Base-by-base conservation (phyloP, 2,329 filamentous ascomycete genomes). In the Aspergillus brasiliensis region DNA sequence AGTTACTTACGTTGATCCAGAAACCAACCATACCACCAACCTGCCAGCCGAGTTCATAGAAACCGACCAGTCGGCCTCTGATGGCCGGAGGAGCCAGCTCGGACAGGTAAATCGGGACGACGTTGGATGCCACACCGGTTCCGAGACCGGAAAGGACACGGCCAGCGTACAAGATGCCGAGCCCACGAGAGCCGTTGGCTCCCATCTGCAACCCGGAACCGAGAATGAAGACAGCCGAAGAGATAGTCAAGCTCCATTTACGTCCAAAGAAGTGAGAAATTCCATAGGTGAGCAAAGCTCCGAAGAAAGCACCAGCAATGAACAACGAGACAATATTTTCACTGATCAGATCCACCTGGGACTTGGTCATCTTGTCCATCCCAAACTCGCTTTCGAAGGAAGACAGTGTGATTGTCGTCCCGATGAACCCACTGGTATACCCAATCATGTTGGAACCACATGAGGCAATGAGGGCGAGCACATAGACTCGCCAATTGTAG, bases 251-350 rank as follows among this genome's bases (percentile, higher is more conserved):
- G 27, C 84, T 86, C 73, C 80, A 83, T 69, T 85, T 85, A 38
- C 89, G 84, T 37, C 89, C 89, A 54, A 87, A 73, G 70, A 82
- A 89, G 78, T 88, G 86, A 21, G 83, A 85, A 15, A 86, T 82
- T 21, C 76, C 80, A 64, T 89, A 91, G 62, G 86, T 88, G 58
- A 83, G 80, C 17, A 91, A 72, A 25, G 86, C 85, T 57, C 90
- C 90, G 69, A 92, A 92, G 78, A 93, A 92, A 62, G 89, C 89
- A 61, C 90, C 90, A n/a, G 90, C 90, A 74, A 92, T 90, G 78
- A 91, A 92, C 38, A 90, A 83, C 10, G 88, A 91, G 56, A 92
- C 89, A 62, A 92, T 91, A 73, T 92, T 92, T 65, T 87, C 80
- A 71, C 87, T 88, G 53, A 89, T 80, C 13, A 90, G 75, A 27